A percentile compares a stretch with the other conserved stretches of the same genome.
Conservation (phyloP, 2,329 filamentous ascomycete species). For the Didymella segeticola region DNA sequence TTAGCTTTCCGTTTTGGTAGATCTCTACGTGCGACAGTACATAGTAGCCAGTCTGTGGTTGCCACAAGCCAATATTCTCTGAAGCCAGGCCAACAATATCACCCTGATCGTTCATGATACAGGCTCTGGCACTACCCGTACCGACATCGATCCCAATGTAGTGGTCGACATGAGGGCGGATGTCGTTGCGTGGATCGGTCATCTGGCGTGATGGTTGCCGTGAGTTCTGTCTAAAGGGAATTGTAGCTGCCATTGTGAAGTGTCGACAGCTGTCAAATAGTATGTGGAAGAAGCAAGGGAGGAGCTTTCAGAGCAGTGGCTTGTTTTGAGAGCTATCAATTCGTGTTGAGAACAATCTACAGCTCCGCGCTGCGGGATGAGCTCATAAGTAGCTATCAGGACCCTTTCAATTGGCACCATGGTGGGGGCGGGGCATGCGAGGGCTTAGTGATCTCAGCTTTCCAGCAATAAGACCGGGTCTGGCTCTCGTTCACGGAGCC, state of each 20-base stretch:
- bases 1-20: constrained; percentile 16
- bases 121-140: constrained; percentile 92
- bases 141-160: constrained; percentile 94
- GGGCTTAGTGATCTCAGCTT: constrained; percentile 30
- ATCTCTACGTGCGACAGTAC: constrained; percentile 40
- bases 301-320: background rate
- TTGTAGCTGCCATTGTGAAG: constrained; percentile 30
- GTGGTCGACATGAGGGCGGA: constrained; percentile 64
- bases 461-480: constrained; percentile 25
- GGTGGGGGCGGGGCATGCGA: constrained; percentile 43
- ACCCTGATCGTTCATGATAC: constrained; percentile 89
- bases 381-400: constrained; percentile 45
- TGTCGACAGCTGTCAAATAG: background rate
- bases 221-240: constrained; percentile 38
- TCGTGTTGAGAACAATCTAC: constrained; percentile 42
- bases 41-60: constrained; percentile 62
- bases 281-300: background rate
- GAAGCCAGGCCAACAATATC: constrained; percentile 74
- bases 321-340: constrained; percentile 15
- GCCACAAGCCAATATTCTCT: constrained; percentile 61
- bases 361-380: constrained; percentile 43
- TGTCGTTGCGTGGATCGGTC: constrained; percentile 62
- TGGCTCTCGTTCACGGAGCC: constrained; percentile 18
- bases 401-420: constrained; percentile 26
- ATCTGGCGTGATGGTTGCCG: constrained; percentile 53